Percentiles rank a stretch among this genome's conserved stretches.
These are phyloP conservation scores for Chaetomium cochliodes DNA, from an alignment of 495 filamentous ascomycete genomes.

Conservation along the genomic window DNA sequence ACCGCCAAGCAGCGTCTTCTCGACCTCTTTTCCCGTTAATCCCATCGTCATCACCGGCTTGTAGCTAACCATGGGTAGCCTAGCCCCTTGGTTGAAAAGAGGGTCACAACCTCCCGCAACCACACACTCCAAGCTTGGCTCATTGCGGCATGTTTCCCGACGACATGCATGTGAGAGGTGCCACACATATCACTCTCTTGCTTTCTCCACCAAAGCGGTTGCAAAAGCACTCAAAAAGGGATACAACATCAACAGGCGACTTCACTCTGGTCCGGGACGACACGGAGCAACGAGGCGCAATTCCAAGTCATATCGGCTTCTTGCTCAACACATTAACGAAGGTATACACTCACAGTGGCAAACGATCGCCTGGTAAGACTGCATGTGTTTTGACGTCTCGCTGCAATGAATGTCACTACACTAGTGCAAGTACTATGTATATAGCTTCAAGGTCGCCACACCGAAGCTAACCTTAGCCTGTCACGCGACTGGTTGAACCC, in stretches of 20 bases:
- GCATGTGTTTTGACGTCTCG: too few species aligned
- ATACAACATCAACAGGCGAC: background rate
- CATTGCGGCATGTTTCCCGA: background rate
- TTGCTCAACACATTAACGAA: background rate
- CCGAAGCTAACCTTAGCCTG: background rate
- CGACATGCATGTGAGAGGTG: background rate
- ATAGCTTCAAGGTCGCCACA: too few species aligned
- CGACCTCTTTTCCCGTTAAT: background rate
- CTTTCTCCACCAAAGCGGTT: background rate
- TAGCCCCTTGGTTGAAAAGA: background rate
- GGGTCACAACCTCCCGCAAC: background rate
- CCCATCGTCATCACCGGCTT: background rate
- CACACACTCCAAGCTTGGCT: background rate
- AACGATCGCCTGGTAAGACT: too few species aligned
- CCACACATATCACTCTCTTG: background rate
- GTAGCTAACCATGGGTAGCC: background rate
- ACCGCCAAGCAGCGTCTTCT: background rate
- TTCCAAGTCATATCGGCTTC: background rate
- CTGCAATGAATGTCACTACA: too few species aligned
- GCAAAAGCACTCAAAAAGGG: background rate
- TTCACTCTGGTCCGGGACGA: background rate
- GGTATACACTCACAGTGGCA: background rate
- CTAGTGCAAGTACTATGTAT: too few species aligned
- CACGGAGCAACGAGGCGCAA: background rate
- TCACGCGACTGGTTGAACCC: too few species aligned